Percentiles rank a stretch among this genome's conserved stretches.
phyloP scores from a whole-genome alignment of 2,329 filamentous ascomycete species.

The Botryotinia globosa region DNA sequence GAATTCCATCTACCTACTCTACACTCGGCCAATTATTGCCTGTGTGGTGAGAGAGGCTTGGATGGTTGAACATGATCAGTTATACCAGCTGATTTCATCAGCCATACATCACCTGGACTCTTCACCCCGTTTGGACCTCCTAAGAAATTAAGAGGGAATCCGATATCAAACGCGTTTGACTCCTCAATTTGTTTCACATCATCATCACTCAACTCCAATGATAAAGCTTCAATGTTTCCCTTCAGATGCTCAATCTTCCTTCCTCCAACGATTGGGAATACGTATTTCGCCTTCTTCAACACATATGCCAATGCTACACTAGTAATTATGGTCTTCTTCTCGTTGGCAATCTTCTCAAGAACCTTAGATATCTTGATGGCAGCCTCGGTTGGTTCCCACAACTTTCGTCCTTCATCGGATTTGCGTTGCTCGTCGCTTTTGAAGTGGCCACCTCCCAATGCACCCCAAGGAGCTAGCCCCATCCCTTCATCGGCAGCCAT shows the following conservation, averaged over 20 bases:
- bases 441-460: slow-evolving; percentile 50
- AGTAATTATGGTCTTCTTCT: slow-evolving; percentile 56
- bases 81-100: slow-evolving; percentile 43
- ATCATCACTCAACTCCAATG: slow-evolving; percentile 54
- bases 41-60: slow-evolving; percentile 13
- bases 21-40: neutral
- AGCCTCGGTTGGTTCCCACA: slow-evolving; percentile 44
- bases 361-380: slow-evolving; percentile 44
- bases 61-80: slow-evolving; percentile 50
- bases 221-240: slow-evolving; percentile 66
- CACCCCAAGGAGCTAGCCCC: slow-evolving; percentile 56
- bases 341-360: slow-evolving; percentile 56
- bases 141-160: slow-evolving; percentile 65
- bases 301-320: slow-evolving; percentile 70
- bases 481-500: slow-evolving; percentile 59
- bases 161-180: slow-evolving; percentile 59
- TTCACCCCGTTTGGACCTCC: slow-evolving; percentile 29
- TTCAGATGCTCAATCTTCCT: slow-evolving; percentile 68
- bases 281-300: slow-evolving; percentile 66
- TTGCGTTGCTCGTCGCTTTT: slow-evolving; percentile 46
- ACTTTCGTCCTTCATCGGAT: slow-evolving; percentile 39
- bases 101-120: slow-evolving; percentile 37
- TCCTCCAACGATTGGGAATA: slow-evolving; percentile 71
- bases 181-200: slow-evolving; percentile 66
- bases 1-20: neutral